Evolutionary conservation across 306 rosid genomes (phyloP).

Genomic region (Elaeagnus macrophylla): DNA sequence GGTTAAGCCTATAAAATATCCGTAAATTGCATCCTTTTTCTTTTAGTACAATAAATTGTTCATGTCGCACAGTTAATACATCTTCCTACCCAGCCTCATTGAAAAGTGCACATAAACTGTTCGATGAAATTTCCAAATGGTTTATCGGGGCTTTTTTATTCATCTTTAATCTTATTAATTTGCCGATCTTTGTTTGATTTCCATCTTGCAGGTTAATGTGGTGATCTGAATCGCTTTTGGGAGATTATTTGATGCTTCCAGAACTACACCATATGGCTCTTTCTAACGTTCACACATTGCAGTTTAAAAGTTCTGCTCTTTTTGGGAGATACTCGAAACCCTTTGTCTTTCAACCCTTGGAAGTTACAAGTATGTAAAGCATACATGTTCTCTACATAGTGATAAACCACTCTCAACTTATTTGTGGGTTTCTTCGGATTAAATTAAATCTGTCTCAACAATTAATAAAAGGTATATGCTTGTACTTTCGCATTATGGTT

Average conservation of each 20-base stretch:
- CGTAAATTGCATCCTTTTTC: too few species aligned
- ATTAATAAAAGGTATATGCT: too few species aligned
- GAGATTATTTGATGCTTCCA: too few species aligned
- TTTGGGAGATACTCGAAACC: conserved; percentile 32
- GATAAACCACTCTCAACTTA: neutral
- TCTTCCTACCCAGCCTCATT: neutral
- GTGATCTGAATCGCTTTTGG: conserved; percentile 8
- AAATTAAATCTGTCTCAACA: too few species aligned
- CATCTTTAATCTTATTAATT: neutral
- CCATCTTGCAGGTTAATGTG: conserved; percentile 10
- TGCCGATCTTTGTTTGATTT: neutral
- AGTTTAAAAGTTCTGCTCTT: conserved; percentile 27
- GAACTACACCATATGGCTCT: conserved; percentile 41
- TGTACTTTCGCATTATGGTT: neutral
- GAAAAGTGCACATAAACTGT: conserved; percentile 26
- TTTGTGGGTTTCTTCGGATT: too few species aligned
- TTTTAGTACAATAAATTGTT: too few species aligned
- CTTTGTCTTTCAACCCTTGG: conserved; percentile 32
- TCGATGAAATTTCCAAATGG: conserved; percentile 31
- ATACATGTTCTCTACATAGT: neutral
- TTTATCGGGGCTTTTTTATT: neutral
- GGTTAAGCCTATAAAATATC: too few species aligned
- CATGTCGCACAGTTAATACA: too few species aligned
- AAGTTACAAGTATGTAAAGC: conserved; percentile 36
- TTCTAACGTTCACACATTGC: conserved; percentile 29